Evolutionary conservation across 805 yeast genomes (phyloP).

Genomic region (Danielia oregonensis): DNA sequence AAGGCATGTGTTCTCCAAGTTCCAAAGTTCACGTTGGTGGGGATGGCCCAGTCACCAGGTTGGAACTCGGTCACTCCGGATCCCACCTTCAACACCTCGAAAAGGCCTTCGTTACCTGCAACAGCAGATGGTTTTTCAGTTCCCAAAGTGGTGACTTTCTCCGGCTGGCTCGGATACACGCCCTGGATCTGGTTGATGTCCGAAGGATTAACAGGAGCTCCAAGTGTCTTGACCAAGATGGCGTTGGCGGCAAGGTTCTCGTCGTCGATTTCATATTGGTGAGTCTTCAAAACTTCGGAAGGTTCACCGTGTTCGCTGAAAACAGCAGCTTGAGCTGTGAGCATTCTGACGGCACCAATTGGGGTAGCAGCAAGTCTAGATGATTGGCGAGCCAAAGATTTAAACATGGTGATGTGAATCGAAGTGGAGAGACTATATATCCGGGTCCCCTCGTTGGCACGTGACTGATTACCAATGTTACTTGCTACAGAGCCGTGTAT

Average conservation of each 20-base stretch:
- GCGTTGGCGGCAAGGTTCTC: conserved; percentile 34
- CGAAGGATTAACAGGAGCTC: conserved; percentile 42
- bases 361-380: conserved; percentile 6
- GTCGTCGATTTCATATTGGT: conserved; percentile 48
- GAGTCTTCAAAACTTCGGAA: conserved; percentile 48
- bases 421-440: no score
- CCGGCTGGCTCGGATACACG: conserved; percentile 45
- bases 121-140: conserved; percentile 38
- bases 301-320: conserved; percentile 71
- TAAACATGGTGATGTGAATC: conserved; percentile 10
- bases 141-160: conserved; percentile 49
- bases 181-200: conserved; percentile 47
- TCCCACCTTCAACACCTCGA: conserved; percentile 18
- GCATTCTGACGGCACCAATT: conserved; percentile 23
- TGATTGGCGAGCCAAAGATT: conserved; percentile 4
- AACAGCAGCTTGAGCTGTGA: conserved; percentile 62
- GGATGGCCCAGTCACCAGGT: conserved; percentile 80
- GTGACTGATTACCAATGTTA: no score
- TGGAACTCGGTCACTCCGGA: conserved; percentile 10
- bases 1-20: conserved; percentile 86
- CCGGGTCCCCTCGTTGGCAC: no score
- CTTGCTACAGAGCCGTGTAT: no score
- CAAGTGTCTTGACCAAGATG: conserved; percentile 31
- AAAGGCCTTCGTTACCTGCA: conserved; percentile 19
- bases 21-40: conserved; percentile 73